Base-by-base conservation (phyloP, 208 protist species). In the Jaenimonas drosophilae region DNA sequence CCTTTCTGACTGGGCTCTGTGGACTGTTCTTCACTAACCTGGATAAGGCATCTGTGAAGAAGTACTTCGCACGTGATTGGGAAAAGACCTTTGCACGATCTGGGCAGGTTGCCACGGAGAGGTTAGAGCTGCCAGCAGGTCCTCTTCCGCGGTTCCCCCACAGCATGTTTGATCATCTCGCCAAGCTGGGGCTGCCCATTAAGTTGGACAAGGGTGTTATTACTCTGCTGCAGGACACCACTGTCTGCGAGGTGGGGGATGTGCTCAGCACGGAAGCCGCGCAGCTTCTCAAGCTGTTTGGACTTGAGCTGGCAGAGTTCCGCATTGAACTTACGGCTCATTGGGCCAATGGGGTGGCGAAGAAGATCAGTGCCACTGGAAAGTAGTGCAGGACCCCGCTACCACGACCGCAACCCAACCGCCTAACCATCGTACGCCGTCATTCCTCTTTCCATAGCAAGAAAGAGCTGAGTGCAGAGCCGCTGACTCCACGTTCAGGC, bases 11-110 rank as follows among this genome's bases (percentile, higher is more conserved):
- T 9, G 91, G 90, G 6, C 55, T 83, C 6, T 94, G 87, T 54
- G 94, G 94, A 3, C 64, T 97, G 20, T 66, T 97, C 39, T 93
- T 95, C 57, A 96, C 91, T 0, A 95, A 96, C 64, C 62, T 82
- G 16, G 49, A 57, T 33, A 91, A 84, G 59, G 82, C 91, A 53
- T 72, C 82, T 34, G 86, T 97, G 49, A 89, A 92, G 60, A 73
- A 72, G 59, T 95, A 85, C 64, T 97, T 97, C 41, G 50, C 37
- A n/a, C 46, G 44, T 4, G 75, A 94, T 17, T 64, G 68, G 9
- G 76, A 67, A n/a, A 50, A 65, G 14, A 90, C 94, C 4, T 97
- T 76, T 63, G 90, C 90, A 0, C 73, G 87, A 12, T 76, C 83
- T 0, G 94, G 91, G 11, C 71, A 77, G 54, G 62, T 61, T 28